Percentiles rank a stretch among this genome's conserved stretches.
Conservation (phyloP, 495 filamentous ascomycete species). For the Hyaloscypha bicolor region DNA sequence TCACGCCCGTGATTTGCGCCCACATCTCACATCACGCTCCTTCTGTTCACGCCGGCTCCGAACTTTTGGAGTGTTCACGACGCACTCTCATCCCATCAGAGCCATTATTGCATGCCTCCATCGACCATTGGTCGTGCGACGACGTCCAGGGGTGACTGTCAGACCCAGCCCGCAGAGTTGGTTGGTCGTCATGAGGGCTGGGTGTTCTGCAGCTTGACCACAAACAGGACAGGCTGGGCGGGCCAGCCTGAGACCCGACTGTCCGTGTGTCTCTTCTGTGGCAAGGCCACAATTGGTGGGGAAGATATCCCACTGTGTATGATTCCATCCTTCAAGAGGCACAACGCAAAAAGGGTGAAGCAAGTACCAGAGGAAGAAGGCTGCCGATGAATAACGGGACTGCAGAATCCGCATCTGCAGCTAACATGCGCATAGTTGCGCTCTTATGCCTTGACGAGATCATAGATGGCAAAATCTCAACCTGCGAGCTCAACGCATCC, state of each 20-base stretch:
- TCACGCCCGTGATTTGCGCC: neutral
- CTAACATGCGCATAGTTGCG: constrained; percentile 15
- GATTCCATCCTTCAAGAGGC: neutral
- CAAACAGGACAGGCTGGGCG: constrained; percentile 7
- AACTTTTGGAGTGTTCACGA: neutral
- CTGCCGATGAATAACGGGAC: neutral
- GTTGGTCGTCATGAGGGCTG: constrained; percentile 11
- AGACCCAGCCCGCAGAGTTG: constrained; percentile 11
- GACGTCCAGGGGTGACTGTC: constrained; percentile 10
- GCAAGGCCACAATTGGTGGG: constrained; percentile 8
- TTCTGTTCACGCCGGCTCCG: neutral
- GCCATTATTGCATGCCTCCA: constrained; percentile 4
- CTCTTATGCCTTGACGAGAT: constrained; percentile 17
- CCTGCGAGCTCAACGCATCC: neutral
- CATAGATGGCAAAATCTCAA: constrained; percentile 6
- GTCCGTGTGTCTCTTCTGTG: neutral
- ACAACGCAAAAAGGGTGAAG: neutral
- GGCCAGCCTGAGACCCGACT: neutral
- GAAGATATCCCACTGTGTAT: neutral
- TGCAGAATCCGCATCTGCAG: constrained; percentile 13
- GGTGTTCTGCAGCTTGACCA: constrained; percentile 15
- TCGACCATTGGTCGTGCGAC: constrained; percentile 22
- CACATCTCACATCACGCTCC: neutral
- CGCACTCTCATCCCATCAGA: constrained; percentile 28
- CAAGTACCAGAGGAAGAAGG: neutral